Evolutionary conservation across 1,284 basidiomycete genomes (phyloP).

Genomic region (Boletus mariae): DNA sequence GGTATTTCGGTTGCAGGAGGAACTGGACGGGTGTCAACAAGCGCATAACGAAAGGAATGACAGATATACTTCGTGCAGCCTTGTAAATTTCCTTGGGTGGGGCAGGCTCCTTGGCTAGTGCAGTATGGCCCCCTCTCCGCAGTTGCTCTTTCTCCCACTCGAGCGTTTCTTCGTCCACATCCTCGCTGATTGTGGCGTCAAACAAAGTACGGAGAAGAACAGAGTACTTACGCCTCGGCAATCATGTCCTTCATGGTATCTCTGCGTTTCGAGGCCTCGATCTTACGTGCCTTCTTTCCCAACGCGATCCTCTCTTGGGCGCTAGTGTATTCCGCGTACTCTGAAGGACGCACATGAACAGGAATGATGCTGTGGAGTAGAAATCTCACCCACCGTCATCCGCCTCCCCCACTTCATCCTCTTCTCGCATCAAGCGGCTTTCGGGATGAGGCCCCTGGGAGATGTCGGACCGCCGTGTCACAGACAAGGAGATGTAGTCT

Average conservation of each 20-base stretch:
- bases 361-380: slow-evolving; percentile 3
- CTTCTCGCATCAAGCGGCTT: slow-evolving; percentile 84
- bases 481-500: slow-evolving; percentile 82
- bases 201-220: slow-evolving; percentile 2
- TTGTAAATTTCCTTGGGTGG: slow-evolving; percentile 60
- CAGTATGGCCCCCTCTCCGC: slow-evolving; percentile 63
- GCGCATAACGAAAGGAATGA: background rate
- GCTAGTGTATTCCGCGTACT: slow-evolving; percentile 87
- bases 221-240: slow-evolving; percentile 67
- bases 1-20: slow-evolving; percentile 59
- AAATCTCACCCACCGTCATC: slow-evolving; percentile 72
- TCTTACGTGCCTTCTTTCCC: slow-evolving; percentile 80
- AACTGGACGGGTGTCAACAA: slow-evolving; percentile 42
- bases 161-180: slow-evolving; percentile 82
- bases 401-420: slow-evolving; percentile 89
- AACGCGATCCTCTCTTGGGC: slow-evolving; percentile 84
- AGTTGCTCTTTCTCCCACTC: slow-evolving; percentile 92
- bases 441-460: slow-evolving; percentile 83
- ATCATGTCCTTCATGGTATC: slow-evolving; percentile 85
- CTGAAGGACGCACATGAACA: slow-evolving; percentile 38
- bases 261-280: slow-evolving; percentile 67
- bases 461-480: slow-evolving; percentile 51
- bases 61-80: slow-evolving; percentile 67
- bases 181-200: slow-evolving; percentile 50
- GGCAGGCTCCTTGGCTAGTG: slow-evolving; percentile 26